Evolutionary conservation across 805 yeast genomes (phyloP).

Genomic region (Wickerhamomyces xylosicus): DNA sequence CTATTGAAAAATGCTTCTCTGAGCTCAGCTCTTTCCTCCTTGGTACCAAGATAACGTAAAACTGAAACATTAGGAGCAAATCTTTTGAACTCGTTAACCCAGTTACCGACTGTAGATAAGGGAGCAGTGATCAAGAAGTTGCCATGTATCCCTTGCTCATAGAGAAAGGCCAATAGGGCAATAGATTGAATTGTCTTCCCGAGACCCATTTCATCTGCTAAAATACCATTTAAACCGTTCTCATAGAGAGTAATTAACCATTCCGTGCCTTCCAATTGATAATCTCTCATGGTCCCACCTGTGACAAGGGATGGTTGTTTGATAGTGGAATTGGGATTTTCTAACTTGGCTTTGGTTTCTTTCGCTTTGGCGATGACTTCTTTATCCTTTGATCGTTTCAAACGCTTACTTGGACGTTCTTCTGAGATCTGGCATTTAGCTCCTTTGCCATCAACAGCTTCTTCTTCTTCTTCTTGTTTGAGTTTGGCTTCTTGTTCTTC

Average conservation of each 20-base stretch:
- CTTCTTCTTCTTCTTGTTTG: conserved; percentile 11
- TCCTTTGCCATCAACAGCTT: conserved; percentile 13
- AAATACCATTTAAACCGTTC: conserved; percentile 88
- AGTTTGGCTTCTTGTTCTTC: conserved; percentile 11
- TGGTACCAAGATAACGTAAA: conserved; percentile 55
- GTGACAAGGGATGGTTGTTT: conserved; percentile 46
- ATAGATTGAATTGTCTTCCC: conserved; percentile 92
- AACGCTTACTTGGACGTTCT: too few species aligned
- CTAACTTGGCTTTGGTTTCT: conserved; percentile 15
- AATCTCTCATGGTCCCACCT: conserved; percentile 61
- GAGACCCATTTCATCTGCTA: conserved; percentile 97
- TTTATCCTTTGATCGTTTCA: too few species aligned
- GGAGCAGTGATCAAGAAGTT: conserved; percentile 79
- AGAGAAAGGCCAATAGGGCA: conserved; percentile 61
- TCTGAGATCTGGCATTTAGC: too few species aligned
- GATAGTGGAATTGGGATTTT: conserved; percentile 9
- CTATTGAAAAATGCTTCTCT: conserved; percentile 20
- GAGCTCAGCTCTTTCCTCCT: conserved; percentile 40
- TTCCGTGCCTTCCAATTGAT: conserved; percentile 83
- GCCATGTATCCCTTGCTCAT: conserved; percentile 70
- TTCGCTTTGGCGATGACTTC: conserved; percentile 12
- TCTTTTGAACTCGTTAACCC: conserved; percentile 62
- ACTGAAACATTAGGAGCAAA: conserved; percentile 68
- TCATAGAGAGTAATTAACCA: conserved; percentile 87
- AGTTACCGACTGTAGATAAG: conserved; percentile 74